These are phyloP conservation scores for Alternaria consortialis DNA, from an alignment of 2,329 filamentous ascomycete genomes.

Conservation along the genomic window DNA sequence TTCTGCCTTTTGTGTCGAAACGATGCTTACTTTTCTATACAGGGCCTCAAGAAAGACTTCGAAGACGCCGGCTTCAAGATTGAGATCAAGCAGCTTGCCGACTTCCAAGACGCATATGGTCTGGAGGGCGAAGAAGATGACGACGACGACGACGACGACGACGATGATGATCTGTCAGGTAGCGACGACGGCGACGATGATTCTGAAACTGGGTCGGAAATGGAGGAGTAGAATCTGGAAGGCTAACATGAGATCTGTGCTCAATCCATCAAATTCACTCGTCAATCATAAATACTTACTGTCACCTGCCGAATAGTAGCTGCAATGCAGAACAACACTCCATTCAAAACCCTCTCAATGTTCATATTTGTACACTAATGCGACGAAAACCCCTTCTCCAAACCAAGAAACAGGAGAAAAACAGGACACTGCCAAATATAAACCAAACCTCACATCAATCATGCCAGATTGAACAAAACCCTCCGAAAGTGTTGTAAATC, in stretches of 20 bases:
- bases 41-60: constrained; percentile 81
- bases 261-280: not conserved
- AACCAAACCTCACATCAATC: constrained; percentile 1
- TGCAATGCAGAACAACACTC: not conserved
- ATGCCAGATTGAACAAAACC: constrained; percentile 4
- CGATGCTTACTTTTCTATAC: not conserved
- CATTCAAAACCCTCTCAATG: constrained; percentile 2
- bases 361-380: constrained; percentile 13
- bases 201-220: constrained; percentile 37
- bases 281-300: not conserved
- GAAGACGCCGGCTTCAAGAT: constrained; percentile 79
- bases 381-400: not conserved
- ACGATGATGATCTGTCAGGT: constrained; percentile 62
- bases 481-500: constrained; percentile 6
- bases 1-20: constrained; percentile 1
- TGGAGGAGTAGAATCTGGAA: constrained; percentile 28
- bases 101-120: constrained; percentile 92
- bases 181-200: constrained; percentile 42
- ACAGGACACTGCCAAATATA: not conserved
- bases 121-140: constrained; percentile 70
- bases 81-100: constrained; percentile 74
- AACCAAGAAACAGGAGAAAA: not conserved
- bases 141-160: constrained; percentile 58
- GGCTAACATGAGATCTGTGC: not conserved
- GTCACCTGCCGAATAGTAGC: not conserved